Evolutionary conservation across 345 rosid genomes (phyloP).

Genomic region (Euclidium syriacum): DNA sequence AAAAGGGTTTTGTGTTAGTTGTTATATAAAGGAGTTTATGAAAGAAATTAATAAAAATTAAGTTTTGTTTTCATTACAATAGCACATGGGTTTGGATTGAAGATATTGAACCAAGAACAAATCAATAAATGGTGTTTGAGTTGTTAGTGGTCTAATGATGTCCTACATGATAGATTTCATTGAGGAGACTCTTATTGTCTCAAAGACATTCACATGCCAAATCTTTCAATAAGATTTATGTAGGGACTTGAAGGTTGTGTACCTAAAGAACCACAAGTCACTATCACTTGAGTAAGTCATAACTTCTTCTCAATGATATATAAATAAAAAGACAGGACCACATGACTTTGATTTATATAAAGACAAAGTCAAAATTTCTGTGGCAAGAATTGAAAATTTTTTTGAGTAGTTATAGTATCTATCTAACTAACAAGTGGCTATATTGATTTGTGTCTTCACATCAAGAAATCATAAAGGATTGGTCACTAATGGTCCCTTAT

Average conservation of each 20-base stretch:
- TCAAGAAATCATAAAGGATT: slow-evolving; percentile 11
- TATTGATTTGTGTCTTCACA: slow-evolving; percentile 13
- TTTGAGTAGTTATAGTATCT: slow-evolving; percentile 15
- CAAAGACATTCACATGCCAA: slow-evolving; percentile 22
- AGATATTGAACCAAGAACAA: slow-evolving; percentile 30
- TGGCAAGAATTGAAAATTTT: slow-evolving; percentile 28
- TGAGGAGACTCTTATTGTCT: slow-evolving; percentile 24
- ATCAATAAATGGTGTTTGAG: slow-evolving; percentile 29
- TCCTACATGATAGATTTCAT: slow-evolving; percentile 27
- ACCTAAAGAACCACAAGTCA: slow-evolving; percentile 27
- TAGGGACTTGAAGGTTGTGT: slow-evolving; percentile 28
- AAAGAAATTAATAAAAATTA: neutral
- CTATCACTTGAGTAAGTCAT: slow-evolving; percentile 17
- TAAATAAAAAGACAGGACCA: slow-evolving; percentile 31
- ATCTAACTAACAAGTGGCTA: slow-evolving; percentile 32
- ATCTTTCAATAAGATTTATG: slow-evolving; percentile 28
- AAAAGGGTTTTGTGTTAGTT: neutral
- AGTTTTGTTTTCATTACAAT: neutral
- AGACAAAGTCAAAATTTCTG: slow-evolving; percentile 19
- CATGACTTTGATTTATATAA: slow-evolving; percentile 17
- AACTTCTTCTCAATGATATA: slow-evolving; percentile 14
- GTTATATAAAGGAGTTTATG: slow-evolving; percentile 11
- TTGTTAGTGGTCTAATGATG: slow-evolving; percentile 26
- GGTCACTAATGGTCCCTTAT: slow-evolving; percentile 19
- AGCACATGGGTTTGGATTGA: slow-evolving; percentile 27